Evolutionary conservation across 2,329 filamentous ascomycete genomes (phyloP), one percentile per base, ranked within the genome.

Genomic region (Microdochium bolleyi): DNA sequence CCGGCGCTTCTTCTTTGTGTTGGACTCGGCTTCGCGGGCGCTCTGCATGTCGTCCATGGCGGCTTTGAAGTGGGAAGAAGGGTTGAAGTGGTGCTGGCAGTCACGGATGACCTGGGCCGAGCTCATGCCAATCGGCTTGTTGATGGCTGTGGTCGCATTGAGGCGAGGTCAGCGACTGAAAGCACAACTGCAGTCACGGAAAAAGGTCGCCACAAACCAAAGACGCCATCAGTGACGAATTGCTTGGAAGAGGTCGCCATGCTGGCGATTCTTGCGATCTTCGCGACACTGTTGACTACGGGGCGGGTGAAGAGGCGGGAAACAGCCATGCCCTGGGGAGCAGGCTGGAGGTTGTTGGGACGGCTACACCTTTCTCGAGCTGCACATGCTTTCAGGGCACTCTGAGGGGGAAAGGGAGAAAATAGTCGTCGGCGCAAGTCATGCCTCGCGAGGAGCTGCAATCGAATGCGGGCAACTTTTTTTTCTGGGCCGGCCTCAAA

Each of bases 31-130:
- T 16, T 75, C 68, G 54, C 82, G 80, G 49, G 73, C 75, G 1
- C 70, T 70, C 52, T 75, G 75, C 60, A 92, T 84, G 51, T 78
- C 72, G 27, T 83, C 74, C 54, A 97, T 76, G 78, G 88, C 85
- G 32, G 91, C 88, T 53, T 80, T 78, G 75, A 99, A 97, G 57
- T 89, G 76, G 24, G 73, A 67, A 1, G 94, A 97, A 11, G 84
- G 82, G 60, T 91, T 89, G 78, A 97, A 95, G 59, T 87, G 82
- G 21, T 79, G 73, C 73, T 97, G 91, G 54, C 95, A 84, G 64
- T 92, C 87, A 66, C 92, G 91, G 59, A 99, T 83, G 37, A 95
- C 87, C 69, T 95, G 89, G 50, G 92, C 92, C 32, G 92, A 97
- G 67, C 87, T 90, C 63, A 92, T 82, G 62, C 85, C 88, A 63